Base-by-base conservation (phyloP, 2,329 filamentous ascomycete species). In the Grosmannia huntii region DNA sequence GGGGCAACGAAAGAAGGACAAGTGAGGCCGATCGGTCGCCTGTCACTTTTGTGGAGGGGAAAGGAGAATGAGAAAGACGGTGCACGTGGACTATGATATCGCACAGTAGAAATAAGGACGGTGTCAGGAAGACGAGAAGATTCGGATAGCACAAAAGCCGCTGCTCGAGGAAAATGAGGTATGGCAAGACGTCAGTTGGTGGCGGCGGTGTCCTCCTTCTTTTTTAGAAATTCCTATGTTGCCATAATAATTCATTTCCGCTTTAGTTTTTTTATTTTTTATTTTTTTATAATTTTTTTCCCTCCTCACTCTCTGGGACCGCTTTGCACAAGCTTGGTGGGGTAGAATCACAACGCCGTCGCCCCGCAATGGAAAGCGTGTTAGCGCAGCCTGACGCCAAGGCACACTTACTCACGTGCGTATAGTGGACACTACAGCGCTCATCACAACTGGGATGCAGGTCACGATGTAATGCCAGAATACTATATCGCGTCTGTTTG, bases 361-460 rank as follows among this genome's bases (percentile, higher is more conserved):
- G 38, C 53, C 53, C 53, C 53, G 53, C 53, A 55, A 23, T 41
- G 12, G 21, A 38, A 38, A 27, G 52, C 3, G 11, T 33, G 46
- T 25, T 33, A 48, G 41, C 31, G 55, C 46, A 56, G 55, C 55
- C 55, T 50, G 55, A 56, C 55, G 55, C 25, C 55, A 10, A 50
- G 12, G 46, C 27, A 38, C 28, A 27, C 38, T 9, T 7, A 4
- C 41, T 56, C 54, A 56, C 54, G 54, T 56, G 54, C 41, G 21
- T 36, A 21, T 28, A 33, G 50, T 33, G n/a, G 31, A 21, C 16
- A 53, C 51, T 16, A 14, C 19, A 31, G 49, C 25, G 36, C 36
- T 4, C 12, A 16, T 16, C 33, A 14, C 12, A 38, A 38, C 36
- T 9, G 3, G 12, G 16, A 3, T 36, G 9, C 33, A 36, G 33